A percentile compares a stretch with the other conserved stretches of the same genome.
These are phyloP conservation scores for Fimicolochytrium jonesii DNA, from an alignment of 192 early-diverging fungal species.

Conservation along the genomic window DNA sequence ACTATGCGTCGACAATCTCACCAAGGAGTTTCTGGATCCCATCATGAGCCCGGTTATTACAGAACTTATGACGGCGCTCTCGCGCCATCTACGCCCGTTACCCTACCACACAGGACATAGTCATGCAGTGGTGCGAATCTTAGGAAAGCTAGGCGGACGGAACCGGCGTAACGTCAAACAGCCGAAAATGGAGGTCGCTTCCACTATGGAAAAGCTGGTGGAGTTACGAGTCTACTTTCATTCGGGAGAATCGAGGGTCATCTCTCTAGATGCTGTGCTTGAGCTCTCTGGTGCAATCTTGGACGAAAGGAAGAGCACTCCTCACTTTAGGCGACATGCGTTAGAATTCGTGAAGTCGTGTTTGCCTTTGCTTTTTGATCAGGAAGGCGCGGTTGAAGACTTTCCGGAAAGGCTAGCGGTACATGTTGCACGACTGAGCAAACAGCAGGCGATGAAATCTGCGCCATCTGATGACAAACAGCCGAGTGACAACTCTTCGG, in stretches of 20 bases:
- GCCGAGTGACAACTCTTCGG: neutral
- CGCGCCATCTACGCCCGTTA: conserved; percentile 83
- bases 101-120: conserved; percentile 83
- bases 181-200: conserved; percentile 42
- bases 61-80: conserved; percentile 91
- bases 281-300: conserved; percentile 50
- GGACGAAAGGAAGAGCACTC: conserved; percentile 39
- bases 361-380: conserved; percentile 63
- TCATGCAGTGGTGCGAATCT: conserved; percentile 81
- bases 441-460: conserved; percentile 6
- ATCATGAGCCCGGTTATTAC: conserved; percentile 91
- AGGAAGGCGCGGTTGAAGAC: conserved; percentile 49
- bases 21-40: conserved; percentile 93
- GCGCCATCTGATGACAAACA: neutral
- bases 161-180: conserved; percentile 84
- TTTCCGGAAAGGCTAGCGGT: neutral
- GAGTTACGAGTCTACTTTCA: conserved; percentile 58
- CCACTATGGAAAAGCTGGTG: conserved; percentile 50
- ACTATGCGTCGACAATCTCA: conserved; percentile 96
- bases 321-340: conserved; percentile 26
- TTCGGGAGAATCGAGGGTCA: conserved; percentile 37
- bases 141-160: conserved; percentile 97
- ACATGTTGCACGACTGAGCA: neutral
- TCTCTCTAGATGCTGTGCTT: conserved; percentile 60
- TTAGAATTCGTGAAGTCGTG: conserved; percentile 67